Evolutionary conservation across 148 eudicot genomes (phyloP), one percentile per base, ranked within the genome.

Genomic region (Tetragonia tetragonoides): DNA sequence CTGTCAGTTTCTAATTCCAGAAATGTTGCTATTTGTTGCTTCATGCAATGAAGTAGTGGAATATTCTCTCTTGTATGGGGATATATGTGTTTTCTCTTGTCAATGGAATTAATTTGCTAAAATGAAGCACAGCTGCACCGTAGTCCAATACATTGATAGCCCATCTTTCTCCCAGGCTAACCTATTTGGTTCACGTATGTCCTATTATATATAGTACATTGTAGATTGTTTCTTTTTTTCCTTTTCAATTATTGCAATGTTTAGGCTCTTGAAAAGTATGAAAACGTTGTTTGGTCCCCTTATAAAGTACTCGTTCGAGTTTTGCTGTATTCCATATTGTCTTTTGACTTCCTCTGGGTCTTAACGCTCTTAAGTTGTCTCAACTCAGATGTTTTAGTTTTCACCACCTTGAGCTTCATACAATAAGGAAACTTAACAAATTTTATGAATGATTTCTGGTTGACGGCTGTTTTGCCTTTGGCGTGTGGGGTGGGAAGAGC

Each of bases 11-110:
- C 37, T 10, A 64, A 41, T 72, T 64, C 17, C 21, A n/a, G 3
- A 61, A 70, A 64, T 40, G 65, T 44, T 78, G 20, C 10, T 5
- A 38, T 65, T 39, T 72, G 39, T 73, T 78, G 73, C 76, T 64
- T 63, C 44, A 18, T 47, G 70, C 74, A 57, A 63, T 47, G 16
- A 21, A 49, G 51, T 72, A 71, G 71, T 78, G 49, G 70, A 72
- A 72, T 63, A 28, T 64, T 23, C 10, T 21, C 69, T 49, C 75
- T n/a, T 34, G 69, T 70, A 46, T 70, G 20, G 71, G 37, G 59
- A 21, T 53, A 66, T 9, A 62, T 70, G 69, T 78, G n/a, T 70
- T 38, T 23, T 68, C 18, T 21, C 20, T 37, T 65, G 34, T 47
- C 12, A 63, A 44, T 34, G 54, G 28, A 75, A 47, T 75, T 39